Evolutionary conservation across 2,329 filamentous ascomycete species (phyloP), one percentile per base, ranked within the genome.

Genomic region (Leptographium wingfieldii): DNA sequence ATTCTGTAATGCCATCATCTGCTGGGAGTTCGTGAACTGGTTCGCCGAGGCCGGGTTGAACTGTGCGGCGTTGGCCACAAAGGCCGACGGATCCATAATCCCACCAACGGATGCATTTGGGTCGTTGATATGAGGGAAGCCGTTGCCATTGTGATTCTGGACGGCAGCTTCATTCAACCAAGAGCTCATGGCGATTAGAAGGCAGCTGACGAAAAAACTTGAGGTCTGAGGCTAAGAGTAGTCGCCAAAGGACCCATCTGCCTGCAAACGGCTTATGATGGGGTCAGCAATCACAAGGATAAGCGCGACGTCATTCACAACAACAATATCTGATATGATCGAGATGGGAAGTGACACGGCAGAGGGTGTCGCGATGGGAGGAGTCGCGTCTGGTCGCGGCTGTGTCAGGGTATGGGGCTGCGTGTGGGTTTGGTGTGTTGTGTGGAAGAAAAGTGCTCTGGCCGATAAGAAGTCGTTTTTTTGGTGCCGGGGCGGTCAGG

Each of bases 1-100:
- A 76, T 92, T 94, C 71, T 89, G 88, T 82, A 92, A 87, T 69
- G 73, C 76, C 62, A 76, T 73, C 73, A 82, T 78, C 70, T 81
- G 80, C 64, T 82, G 80, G 58, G 74, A 75, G 67, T 81, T 84
- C 63, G 77, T 72, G 66, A 82, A 84, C 68, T 82, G 80, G 63
- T 69, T 69, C 57, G 73, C 70, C 68, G 77, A 72, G 66, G 71
- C 72, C 54, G 78, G 77, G 71, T 82, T 85, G 73, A 84, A 86
- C 70, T 83, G 82, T 68, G 70, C 74, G 65, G 76, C 71, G 71
- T 77, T 82, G 70, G 76, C 76, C 80, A 86, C 82, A 68, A 84
- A 86, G 61, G 79, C 77, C 22, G 82, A 79, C 11, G 83, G 82
- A 69, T 87, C 83, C 77, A 87, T 85, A 79, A 86, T 85, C 70